Evolutionary conservation across 2,329 filamentous ascomycete species (phyloP), one percentile per base, ranked within the genome.

Genomic region (Nemania abortiva): DNA sequence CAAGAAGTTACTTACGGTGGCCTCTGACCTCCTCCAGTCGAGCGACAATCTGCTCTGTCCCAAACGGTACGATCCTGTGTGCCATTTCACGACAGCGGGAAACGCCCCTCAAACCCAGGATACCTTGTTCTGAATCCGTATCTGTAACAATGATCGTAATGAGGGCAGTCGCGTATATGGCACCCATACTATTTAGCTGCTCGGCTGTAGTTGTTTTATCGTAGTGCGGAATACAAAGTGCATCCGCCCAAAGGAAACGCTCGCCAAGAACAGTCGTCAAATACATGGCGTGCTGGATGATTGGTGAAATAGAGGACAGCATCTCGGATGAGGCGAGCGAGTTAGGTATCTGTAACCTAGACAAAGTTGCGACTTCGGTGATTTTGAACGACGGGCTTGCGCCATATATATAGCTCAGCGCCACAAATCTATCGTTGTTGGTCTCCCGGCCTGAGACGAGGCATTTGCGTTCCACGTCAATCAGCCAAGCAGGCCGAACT

Each of bases 191-290:
- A 22, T 49, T 49, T 3, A 49, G 45, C n/a, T 49, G 45, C 6
- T 49, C 45, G 45, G 45, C 18, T 6, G 45, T 20, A 5, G 10
- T 22, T 15, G 3, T 20, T 2, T 7, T 20, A 5, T 49, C n/a
- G 20, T 20, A 20, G 20, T 49, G 45, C 45, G 45, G 45, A 22
- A 49, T 49, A 20, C 45, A 49, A 22, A 49, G n/a, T 7, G 15
- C 45, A 20, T 49, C 45, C 6, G 45, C 45, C 45, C 45, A 49
- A 22, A 49, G 45, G n/a, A 49, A 49, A 49, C 45, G 45, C 45
- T 49, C 45, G 5, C 45, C 45, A 49, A 49, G 45, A 49, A 49
- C 45, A 7, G 18, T 22, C 15, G 45, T 49, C 18, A 49, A 15
- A 15, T 49, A 49, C 45, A 49, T 49, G 45, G 45, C 45, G 18